Evolutionary conservation across 257 asterid species (phyloP).

Genomic region (Primulina tabacum): DNA sequence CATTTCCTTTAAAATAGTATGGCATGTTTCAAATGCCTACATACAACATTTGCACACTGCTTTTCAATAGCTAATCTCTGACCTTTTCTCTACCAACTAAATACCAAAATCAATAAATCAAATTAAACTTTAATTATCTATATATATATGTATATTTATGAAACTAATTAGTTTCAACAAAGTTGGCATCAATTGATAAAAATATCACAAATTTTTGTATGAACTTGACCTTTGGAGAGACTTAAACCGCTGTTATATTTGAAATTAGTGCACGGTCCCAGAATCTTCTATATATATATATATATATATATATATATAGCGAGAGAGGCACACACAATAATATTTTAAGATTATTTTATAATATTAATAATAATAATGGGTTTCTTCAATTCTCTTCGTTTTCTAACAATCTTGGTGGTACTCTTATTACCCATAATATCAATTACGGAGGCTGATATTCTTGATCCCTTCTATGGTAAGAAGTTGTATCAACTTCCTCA

Average conservation of each 20-base stretch:
- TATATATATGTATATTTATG: not conserved
- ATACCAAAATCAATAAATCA: conserved; percentile 16
- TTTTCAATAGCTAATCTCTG: conserved; percentile 4
- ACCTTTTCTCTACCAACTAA: conserved; percentile 25
- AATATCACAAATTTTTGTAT: not conserved
- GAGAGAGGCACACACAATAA: not conserved
- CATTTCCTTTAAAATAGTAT: no score
- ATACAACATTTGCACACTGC: no score
- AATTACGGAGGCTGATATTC: conserved; percentile 35
- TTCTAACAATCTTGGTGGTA: conserved; percentile 27
- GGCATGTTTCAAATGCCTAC: no score
- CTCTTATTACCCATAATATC: conserved; percentile 31
- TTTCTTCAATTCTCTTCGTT: conserved; percentile 20
- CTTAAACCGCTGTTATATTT: conserved; percentile 4
- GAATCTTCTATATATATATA: conserved; percentile 27
- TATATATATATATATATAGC: not conserved
- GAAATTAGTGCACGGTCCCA: conserved; percentile 8
- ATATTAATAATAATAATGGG: conserved; percentile 18
- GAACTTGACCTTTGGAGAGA: conserved; percentile 3
- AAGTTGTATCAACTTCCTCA: not conserved
- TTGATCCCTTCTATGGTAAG: conserved; percentile 34
- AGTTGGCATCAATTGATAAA: not conserved
- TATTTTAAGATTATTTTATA: not conserved
- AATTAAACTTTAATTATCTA: not conserved
- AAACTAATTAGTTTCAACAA: not conserved